Evolutionary conservation across 139 green algal genomes (phyloP).

Genomic region (Edaphochlamys debaryana): DNA sequence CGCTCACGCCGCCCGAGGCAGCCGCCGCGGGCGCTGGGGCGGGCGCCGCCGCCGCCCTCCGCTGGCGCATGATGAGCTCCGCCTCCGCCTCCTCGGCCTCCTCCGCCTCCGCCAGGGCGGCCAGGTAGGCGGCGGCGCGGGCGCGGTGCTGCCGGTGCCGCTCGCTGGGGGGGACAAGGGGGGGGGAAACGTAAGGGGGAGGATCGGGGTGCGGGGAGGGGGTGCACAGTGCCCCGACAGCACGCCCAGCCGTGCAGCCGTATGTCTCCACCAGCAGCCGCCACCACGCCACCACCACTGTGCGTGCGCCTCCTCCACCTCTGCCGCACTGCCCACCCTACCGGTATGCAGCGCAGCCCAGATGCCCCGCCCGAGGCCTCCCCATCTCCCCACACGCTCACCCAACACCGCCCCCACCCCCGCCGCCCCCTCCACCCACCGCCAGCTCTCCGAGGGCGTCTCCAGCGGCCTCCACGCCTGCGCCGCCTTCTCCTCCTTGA

Average conservation of each 20-base stretch:
- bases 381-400: too few relatives aligned
- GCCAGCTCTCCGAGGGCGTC: slow-evolving; percentile 25
- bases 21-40: neutral
- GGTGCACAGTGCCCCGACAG: too few relatives aligned
- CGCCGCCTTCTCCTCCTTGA: slow-evolving; percentile 20
- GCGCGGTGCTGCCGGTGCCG: slow-evolving; percentile 19
- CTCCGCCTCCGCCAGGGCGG: slow-evolving; percentile 10
- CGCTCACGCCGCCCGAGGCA: slow-evolving; percentile 9
- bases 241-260: too few relatives aligned
- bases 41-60: neutral
- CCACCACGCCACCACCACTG: too few relatives aligned
- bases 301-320: too few relatives aligned
- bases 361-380: too few relatives aligned
- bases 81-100: slow-evolving; percentile 9
- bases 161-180: neutral
- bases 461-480: slow-evolving; percentile 51
- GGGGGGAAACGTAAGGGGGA: too few relatives aligned
- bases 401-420: too few relatives aligned
- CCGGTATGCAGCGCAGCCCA: too few relatives aligned
- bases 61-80: neutral
- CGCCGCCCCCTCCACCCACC: neutral
- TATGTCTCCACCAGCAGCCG: too few relatives aligned
- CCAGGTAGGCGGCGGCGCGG: slow-evolving; percentile 20
- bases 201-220: too few relatives aligned
- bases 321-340: too few relatives aligned